A percentile compares a stretch with the other conserved stretches of the same genome.
Conservation (phyloP, 2,329 filamentous ascomycete genomes). For the Didymella lethalis region DNA sequence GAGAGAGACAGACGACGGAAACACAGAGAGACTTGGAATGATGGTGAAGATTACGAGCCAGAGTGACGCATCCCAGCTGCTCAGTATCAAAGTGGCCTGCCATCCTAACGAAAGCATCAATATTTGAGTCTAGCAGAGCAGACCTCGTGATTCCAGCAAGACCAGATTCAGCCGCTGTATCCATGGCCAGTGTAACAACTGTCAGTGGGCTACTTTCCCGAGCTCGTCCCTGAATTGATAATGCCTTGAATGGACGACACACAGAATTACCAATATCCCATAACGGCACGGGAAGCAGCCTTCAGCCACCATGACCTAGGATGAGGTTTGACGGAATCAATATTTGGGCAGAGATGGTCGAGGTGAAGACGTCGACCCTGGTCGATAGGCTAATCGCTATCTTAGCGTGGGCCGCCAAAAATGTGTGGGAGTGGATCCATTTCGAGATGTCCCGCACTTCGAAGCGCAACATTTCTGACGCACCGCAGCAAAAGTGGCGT, state of each 20-base stretch:
- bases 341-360: not conserved
- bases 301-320: not conserved
- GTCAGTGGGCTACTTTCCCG: not conserved
- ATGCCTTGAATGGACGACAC: not conserved
- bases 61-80: not conserved
- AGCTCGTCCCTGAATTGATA: not conserved
- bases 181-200: not conserved
- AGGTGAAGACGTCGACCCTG: constrained; percentile 6
- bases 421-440: constrained; percentile 25
- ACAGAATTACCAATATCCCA: not conserved
- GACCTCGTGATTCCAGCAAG: not conserved
- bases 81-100: not conserved
- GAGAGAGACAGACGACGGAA: not conserved
- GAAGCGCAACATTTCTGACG: constrained; percentile 25
- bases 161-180: not conserved
- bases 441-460: constrained; percentile 31
- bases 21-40: too few relatives aligned
- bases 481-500: constrained; percentile 44
- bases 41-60: not conserved
- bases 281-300: not conserved
- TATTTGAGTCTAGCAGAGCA: not conserved
- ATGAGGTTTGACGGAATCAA: not conserved
- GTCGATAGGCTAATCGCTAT: constrained; percentile 9
- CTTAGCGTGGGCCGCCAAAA: constrained; percentile 29
- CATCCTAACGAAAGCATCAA: not conserved